These are phyloP conservation scores for Colletotrichum lindemuthianum DNA, from an alignment of 2,329 filamentous ascomycete genomes.

Conservation along the genomic window DNA sequence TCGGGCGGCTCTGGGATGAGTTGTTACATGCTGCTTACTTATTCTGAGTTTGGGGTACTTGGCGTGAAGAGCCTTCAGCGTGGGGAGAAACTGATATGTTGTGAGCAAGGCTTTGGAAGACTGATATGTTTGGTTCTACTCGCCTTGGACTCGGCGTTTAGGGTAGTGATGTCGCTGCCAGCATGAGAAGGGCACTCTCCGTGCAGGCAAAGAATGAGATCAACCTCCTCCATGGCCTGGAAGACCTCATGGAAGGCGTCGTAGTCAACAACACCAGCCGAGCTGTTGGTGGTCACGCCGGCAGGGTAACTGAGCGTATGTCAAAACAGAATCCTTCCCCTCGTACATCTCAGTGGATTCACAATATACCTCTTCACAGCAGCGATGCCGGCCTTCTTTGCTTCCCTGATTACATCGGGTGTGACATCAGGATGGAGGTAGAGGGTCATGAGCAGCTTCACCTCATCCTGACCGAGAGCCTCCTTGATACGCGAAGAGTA, in stretches of 20 bases:
- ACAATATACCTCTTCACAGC: conserved; percentile 67
- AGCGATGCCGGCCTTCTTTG: conserved; percentile 75
- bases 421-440: conserved; percentile 73
- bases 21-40: conserved; percentile 7
- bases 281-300: conserved; percentile 73
- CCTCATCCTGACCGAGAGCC: conserved; percentile 54
- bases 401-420: conserved; percentile 76
- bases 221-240: conserved; percentile 85
- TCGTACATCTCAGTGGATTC: background rate
- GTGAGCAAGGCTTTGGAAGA: background rate
- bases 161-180: conserved; percentile 58
- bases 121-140: background rate
- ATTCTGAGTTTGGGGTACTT: conserved; percentile 78
- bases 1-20: no score
- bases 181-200: conserved; percentile 74
- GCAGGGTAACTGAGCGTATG: conserved; percentile 28
- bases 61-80: conserved; percentile 76
- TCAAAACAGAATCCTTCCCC: background rate
- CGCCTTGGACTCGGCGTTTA: conserved; percentile 73
- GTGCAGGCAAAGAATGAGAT: conserved; percentile 91
- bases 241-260: conserved; percentile 82
- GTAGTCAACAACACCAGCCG: conserved; percentile 75
- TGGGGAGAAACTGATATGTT: conserved; percentile 75
- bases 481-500: conserved; percentile 71
- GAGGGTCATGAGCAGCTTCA: conserved; percentile 77